Conservation (phyloP, 2,329 filamentous ascomycete genomes). For the Clarireedia homoeocarpa region DNA sequence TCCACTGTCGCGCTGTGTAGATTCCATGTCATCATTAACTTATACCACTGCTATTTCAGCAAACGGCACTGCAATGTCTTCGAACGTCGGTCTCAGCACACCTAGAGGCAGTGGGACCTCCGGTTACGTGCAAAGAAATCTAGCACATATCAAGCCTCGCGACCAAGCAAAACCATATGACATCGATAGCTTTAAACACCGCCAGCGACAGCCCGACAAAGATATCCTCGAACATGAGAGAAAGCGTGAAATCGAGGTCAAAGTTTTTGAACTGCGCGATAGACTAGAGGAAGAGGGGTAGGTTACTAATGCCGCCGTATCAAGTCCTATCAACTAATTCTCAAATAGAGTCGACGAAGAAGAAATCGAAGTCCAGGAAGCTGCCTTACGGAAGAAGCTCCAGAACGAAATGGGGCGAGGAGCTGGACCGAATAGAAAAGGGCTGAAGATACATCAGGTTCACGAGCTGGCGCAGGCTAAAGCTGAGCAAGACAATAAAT, state of each 20-base stretch:
- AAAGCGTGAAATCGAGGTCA: conserved; percentile 83
- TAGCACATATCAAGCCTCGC: conserved; percentile 78
- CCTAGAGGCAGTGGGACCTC: conserved; percentile 93
- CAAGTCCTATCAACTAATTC: conserved; percentile 2
- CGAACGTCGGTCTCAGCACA: conserved; percentile 92
- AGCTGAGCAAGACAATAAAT: conserved; percentile 85
- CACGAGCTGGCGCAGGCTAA: conserved; percentile 96
- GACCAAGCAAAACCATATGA: conserved; percentile 64
- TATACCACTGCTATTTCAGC: background rate
- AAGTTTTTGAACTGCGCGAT: conserved; percentile 85
- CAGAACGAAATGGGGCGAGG: conserved; percentile 34
- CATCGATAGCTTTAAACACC: conserved; percentile 61
- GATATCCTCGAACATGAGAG: conserved; percentile 92
- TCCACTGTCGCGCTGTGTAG: background rate
- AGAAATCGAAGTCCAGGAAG: conserved; percentile 75
- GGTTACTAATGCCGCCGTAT: conserved; percentile 19
- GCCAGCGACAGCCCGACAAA: conserved; percentile 77
- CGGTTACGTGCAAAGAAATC: conserved; percentile 94
- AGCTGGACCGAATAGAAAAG: conserved; percentile 36
- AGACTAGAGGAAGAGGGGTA: conserved; percentile 85
- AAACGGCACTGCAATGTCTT: conserved; percentile 59
- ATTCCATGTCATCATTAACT: background rate
- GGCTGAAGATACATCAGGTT: conserved; percentile 85
- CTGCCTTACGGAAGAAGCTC: conserved; percentile 56
- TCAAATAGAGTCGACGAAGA: conserved; percentile 65